A percentile compares a stretch with the other conserved stretches of the same genome.
Evolutionary conservation across 495 filamentous ascomycete species (phyloP).

Genomic region (Aspergillus carlsbadensis): DNA sequence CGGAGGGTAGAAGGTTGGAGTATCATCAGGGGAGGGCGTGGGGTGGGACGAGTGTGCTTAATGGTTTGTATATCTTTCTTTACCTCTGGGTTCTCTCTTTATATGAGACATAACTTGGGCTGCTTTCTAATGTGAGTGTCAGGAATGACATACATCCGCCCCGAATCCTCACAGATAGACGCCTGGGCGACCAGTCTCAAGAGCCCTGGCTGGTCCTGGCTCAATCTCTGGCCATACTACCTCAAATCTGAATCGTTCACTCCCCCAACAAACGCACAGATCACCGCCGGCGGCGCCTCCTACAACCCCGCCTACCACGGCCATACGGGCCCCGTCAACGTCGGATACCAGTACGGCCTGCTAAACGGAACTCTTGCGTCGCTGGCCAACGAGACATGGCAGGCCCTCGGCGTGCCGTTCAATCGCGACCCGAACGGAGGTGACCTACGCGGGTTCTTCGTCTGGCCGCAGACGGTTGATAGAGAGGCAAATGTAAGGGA

Average conservation of each 20-base stretch:
- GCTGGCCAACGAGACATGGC: conserved; percentile 24
- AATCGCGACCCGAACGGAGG: conserved; percentile 38
- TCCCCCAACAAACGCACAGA: conserved; percentile 38
- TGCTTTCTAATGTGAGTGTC: background rate
- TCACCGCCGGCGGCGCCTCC: conserved; percentile 40
- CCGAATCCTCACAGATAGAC: conserved; percentile 40
- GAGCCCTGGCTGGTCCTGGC: conserved; percentile 62
- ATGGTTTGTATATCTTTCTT: conserved; percentile 35
- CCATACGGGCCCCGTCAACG: conserved; percentile 42
- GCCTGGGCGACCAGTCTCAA: conserved; percentile 54
- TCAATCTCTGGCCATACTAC: conserved; percentile 56
- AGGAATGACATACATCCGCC: conserved; percentile 50
- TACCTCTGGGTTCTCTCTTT: too few relatives aligned
- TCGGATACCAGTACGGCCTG: conserved; percentile 41
- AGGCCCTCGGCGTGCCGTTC: conserved; percentile 22
- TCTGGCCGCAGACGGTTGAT: conserved; percentile 33
- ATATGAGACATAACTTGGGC: background rate
- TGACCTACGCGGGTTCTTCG: conserved; percentile 29
- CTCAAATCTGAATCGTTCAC: conserved; percentile 40
- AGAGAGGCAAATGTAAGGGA: conserved; percentile 42
- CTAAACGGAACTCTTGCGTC: conserved; percentile 27
- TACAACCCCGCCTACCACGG: conserved; percentile 50
- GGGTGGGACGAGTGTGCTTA: conserved; percentile 53
- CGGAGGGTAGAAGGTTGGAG: conserved; percentile 28
- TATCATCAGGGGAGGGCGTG: conserved; percentile 51